A percentile compares a stretch with the other conserved stretches of the same genome.
phyloP scores from a whole-genome alignment of 2,329 filamentous ascomycete genomes.

The Talaromyces sp. region DNA sequence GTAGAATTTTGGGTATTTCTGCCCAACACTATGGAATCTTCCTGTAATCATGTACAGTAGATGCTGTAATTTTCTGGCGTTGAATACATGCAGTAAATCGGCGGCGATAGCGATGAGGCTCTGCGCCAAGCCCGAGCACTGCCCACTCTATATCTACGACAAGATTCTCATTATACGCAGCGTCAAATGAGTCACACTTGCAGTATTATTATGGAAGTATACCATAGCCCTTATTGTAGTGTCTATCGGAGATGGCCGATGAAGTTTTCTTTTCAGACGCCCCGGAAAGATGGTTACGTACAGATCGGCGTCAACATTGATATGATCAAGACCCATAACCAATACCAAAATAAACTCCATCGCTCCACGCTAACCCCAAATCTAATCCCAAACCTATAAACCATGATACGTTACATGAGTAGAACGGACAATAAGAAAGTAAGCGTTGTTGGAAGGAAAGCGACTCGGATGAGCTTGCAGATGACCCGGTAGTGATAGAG shows the following conservation, averaged over 20 bases:
- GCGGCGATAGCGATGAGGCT: background rate
- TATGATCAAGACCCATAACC: background rate
- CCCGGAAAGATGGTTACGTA: background rate
- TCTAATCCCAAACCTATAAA: background rate
- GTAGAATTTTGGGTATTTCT: background rate
- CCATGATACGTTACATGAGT: background rate
- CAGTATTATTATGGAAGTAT: background rate
- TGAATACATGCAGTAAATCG: background rate
- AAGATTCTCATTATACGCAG: background rate
- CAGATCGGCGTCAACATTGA: background rate
- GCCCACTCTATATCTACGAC: background rate
- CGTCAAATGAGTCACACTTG: background rate
- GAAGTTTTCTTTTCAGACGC: background rate
- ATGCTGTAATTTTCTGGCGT: background rate
- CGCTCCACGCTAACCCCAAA: background rate
- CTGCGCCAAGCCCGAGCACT: background rate
- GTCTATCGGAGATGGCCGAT: conserved; percentile 3
- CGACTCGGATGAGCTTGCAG: too few species aligned
- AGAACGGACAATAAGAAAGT: too few species aligned
- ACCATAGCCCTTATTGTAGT: background rate
- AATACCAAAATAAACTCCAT: background rate
- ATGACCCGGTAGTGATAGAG: too few species aligned
- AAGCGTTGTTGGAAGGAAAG: too few species aligned
- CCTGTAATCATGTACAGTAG: too few species aligned
- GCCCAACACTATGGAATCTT: background rate